A percentile compares a stretch with the other conserved stretches of the same genome.
Conservation (phyloP, 1,284 basidiomycete species). For the Irpex lacteus region DNA sequence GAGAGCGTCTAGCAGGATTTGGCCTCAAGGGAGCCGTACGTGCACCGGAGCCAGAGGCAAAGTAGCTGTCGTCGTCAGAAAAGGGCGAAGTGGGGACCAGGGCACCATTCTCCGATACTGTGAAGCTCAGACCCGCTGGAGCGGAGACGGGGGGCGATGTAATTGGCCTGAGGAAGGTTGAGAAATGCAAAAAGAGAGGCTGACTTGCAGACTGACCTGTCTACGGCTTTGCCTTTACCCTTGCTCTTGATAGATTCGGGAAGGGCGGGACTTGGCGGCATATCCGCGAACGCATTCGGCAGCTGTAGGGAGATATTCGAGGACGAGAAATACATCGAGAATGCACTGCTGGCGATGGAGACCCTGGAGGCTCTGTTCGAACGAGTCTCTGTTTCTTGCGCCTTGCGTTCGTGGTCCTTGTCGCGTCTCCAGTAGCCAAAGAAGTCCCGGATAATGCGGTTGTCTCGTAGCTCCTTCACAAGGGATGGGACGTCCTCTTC, state of each 20-base stretch:
- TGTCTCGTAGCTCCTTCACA: conserved; percentile 60
- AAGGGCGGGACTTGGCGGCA: conserved; percentile 21
- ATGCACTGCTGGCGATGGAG: conserved; percentile 40
- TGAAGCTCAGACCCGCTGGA: conserved; percentile 21
- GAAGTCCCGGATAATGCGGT: conserved; percentile 63
- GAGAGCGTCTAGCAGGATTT: not conserved
- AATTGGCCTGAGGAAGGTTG: conserved; percentile 2
- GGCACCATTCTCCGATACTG: conserved; percentile 50
- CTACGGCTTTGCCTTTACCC: not conserved
- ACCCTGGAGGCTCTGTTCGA: conserved; percentile 18
- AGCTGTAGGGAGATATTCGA: conserved; percentile 36
- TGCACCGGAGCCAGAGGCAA: conserved; percentile 20
- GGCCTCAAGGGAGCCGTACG: conserved; percentile 1
- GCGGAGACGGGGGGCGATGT: conserved; percentile 20
- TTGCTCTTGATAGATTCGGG: conserved; percentile 1
- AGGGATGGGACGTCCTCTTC: conserved; percentile 59
- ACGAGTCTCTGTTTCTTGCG: conserved; percentile 3
- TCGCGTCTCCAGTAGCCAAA: conserved; percentile 76
- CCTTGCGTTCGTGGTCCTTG: conserved; percentile 52
- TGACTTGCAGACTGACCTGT: not conserved
- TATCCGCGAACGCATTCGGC: conserved; percentile 37
- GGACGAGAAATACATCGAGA: conserved; percentile 53
- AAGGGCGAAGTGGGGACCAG: conserved; percentile 21
- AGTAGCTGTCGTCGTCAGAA: conserved; percentile 9
- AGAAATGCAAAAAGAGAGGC: not conserved